Conservation (phyloP, 2,329 filamentous ascomycete genomes). For the Fusarium ambrosium region DNA sequence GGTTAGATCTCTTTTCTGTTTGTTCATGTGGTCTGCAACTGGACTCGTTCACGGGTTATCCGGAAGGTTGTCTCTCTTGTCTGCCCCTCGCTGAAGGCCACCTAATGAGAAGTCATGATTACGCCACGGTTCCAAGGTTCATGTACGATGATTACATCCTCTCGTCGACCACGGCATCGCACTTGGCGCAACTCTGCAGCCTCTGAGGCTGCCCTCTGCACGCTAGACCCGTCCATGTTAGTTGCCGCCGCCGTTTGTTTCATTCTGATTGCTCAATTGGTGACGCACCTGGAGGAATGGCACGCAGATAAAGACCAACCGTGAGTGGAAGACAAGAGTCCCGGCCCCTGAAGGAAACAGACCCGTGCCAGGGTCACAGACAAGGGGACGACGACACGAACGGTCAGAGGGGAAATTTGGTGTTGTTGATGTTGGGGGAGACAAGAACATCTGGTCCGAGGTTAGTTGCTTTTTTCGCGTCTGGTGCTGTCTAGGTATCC, state of each 20-base stretch:
- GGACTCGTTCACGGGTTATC: slow-evolving; percentile 4
- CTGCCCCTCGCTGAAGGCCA: neutral
- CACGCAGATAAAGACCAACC: slow-evolving; percentile 33
- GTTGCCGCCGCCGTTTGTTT: slow-evolving; percentile 42
- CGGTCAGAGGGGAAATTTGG: slow-evolving; percentile 4
- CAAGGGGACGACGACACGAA: slow-evolving; percentile 14
- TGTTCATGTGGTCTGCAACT: slow-evolving; percentile 9
- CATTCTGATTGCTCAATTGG: slow-evolving; percentile 44
- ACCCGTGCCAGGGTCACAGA: slow-evolving; percentile 16
- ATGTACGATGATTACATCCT: slow-evolving; percentile 29
- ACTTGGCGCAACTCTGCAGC: slow-evolving; percentile 3
- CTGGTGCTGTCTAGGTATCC: neutral
- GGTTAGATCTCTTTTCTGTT: slow-evolving; percentile 31
- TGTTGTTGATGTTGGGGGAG: slow-evolving; percentile 19
- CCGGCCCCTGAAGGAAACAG: slow-evolving; percentile 35
- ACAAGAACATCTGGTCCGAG: slow-evolving; percentile 8
- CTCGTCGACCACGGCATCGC: neutral
- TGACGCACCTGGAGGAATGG: slow-evolving; percentile 30
- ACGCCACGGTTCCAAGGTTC: slow-evolving; percentile 38
- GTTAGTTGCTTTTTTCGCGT: slow-evolving; percentile 25
- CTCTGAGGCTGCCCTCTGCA: slow-evolving; percentile 3
- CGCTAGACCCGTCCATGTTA: slow-evolving; percentile 20
- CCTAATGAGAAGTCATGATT: slow-evolving; percentile 22
- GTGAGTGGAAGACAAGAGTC: slow-evolving; percentile 27
- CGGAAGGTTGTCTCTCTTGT: neutral